Evolutionary conservation across 371 early-diverging fungal species (phyloP).

Genomic region (Amoeboaphelidium occidentale): DNA sequence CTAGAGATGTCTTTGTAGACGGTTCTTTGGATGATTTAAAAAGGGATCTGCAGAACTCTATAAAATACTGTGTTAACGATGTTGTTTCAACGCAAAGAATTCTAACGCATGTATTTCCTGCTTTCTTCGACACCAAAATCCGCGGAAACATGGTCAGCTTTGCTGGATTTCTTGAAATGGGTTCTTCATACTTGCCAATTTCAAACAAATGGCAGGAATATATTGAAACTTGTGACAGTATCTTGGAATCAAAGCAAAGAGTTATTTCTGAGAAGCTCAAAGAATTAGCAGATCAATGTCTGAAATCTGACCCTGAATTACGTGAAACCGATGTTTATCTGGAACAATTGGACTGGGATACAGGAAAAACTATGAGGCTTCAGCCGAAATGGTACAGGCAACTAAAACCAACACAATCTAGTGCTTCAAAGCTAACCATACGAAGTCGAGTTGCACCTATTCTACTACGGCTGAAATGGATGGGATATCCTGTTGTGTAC

Average conservation of each 20-base stretch:
- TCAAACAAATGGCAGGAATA: constrained; percentile 41
- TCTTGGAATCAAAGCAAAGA: constrained; percentile 22
- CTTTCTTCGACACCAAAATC: constrained; percentile 38
- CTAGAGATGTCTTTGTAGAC: constrained; percentile 36
- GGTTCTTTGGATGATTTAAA: constrained; percentile 25
- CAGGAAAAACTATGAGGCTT: constrained; percentile 8
- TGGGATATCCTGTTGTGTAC: constrained; percentile 49
- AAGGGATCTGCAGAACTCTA: constrained; percentile 28
- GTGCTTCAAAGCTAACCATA: constrained; percentile 31
- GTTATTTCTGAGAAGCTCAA: constrained; percentile 29
- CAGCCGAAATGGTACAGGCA: constrained; percentile 70
- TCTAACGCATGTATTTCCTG: constrained; percentile 36
- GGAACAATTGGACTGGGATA: not conserved
- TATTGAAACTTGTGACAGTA: constrained; percentile 21
- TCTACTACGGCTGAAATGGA: constrained; percentile 59
- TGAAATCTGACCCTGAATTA: not conserved
- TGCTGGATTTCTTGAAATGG: constrained; percentile 73
- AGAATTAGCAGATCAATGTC: constrained; percentile 25
- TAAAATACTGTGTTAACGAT: constrained; percentile 74
- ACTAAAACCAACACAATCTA: constrained; percentile 30
- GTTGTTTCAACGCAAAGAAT: constrained; percentile 50
- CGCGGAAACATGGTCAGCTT: constrained; percentile 76
- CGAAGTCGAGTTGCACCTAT: constrained; percentile 53
- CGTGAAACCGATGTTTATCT: not conserved
- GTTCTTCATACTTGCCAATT: constrained; percentile 54